Evolutionary conservation across 371 early-diverging fungal species (phyloP).

Genomic region (Rhizopus microsporus): DNA sequence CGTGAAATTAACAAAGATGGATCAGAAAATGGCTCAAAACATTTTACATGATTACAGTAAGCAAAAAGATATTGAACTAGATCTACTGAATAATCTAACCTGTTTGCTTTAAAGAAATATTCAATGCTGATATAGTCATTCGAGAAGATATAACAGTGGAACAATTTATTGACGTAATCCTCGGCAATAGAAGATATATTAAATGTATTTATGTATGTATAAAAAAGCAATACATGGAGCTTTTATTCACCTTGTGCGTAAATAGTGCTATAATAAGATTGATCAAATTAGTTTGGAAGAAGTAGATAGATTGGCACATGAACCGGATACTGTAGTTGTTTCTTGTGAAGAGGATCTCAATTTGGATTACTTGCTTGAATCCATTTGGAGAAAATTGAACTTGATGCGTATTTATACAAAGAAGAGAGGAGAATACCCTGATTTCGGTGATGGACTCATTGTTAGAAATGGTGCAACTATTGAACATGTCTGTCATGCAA

Average conservation of each 20-base stretch:
- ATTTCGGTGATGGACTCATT: conserved; percentile 96
- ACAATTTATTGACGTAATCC: conserved; percentile 98
- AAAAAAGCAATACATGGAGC: too few species aligned
- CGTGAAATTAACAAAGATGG: conserved; percentile 85
- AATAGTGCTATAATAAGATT: conserved; percentile 95
- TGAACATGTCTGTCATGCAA: conserved; percentile 95
- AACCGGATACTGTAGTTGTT: conserved; percentile 90
- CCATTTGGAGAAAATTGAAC: conserved; percentile 87
- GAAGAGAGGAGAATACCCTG: conserved; percentile 93
- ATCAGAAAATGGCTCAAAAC: conserved; percentile 88
- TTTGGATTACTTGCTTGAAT: conserved; percentile 89
- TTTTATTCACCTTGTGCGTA: conserved; percentile 5
- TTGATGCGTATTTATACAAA: conserved; percentile 98
- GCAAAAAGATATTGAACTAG: conserved; percentile 6
- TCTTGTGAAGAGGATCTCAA: conserved; percentile 94
- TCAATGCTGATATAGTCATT: conserved; percentile 98
- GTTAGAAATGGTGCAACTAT: conserved; percentile 87
- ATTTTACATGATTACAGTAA: conserved; percentile 96
- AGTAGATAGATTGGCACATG: conserved; percentile 87
- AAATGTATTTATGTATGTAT: conserved; percentile 88
- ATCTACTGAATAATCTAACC: background rate
- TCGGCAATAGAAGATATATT: conserved; percentile 97
- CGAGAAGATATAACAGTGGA: conserved; percentile 98
- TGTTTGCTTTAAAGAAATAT: conserved; percentile 66
- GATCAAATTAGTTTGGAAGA: conserved; percentile 98